Conservation (phyloP, 1,139 yeast genomes). For the Hansenula sp. region DNA sequence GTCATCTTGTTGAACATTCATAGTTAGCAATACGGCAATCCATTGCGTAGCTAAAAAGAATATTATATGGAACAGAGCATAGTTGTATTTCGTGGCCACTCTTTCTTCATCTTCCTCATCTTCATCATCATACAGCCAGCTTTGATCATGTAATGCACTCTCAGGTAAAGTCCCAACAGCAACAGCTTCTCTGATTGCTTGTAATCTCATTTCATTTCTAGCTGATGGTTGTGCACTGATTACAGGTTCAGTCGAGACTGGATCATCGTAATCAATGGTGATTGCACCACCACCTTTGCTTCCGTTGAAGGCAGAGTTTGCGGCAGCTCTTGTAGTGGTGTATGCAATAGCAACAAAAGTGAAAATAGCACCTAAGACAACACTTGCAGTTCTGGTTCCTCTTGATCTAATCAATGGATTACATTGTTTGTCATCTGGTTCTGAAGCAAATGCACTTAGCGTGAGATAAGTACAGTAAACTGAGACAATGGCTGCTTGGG, state of each 20-base stretch:
- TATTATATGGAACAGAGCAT: conserved; percentile 82
- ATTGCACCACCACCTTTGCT: conserved; percentile 26
- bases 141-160: conserved; percentile 72
- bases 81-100: conserved; percentile 74
- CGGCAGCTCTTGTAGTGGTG: conserved; percentile 96
- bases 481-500: conserved; percentile 95
- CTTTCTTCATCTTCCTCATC: conserved; percentile 41
- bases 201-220: conserved; percentile 74
- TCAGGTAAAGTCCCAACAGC: conserved; percentile 94
- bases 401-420: conserved; percentile 86
- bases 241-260: conserved; percentile 26
- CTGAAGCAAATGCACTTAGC: conserved; percentile 92
- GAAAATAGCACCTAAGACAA: conserved; percentile 86
- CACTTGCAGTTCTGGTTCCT: conserved; percentile 88
- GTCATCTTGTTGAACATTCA: conserved; percentile 82
- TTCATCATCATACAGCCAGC: conserved; percentile 54
- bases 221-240: conserved; percentile 52
- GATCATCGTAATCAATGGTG: conserved; percentile 33
- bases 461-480: conserved; percentile 89
- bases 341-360: conserved; percentile 95
- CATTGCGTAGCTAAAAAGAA: conserved; percentile 96
- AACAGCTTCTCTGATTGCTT: conserved; percentile 90
- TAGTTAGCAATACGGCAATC: conserved; percentile 89
- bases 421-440: conserved; percentile 90
- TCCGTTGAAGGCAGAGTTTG: conserved; percentile 56